Percentiles rank a stretch among this genome's conserved stretches.
phyloP scores from a whole-genome alignment of 345 rosid species.

The Lepidium aucheri region DNA sequence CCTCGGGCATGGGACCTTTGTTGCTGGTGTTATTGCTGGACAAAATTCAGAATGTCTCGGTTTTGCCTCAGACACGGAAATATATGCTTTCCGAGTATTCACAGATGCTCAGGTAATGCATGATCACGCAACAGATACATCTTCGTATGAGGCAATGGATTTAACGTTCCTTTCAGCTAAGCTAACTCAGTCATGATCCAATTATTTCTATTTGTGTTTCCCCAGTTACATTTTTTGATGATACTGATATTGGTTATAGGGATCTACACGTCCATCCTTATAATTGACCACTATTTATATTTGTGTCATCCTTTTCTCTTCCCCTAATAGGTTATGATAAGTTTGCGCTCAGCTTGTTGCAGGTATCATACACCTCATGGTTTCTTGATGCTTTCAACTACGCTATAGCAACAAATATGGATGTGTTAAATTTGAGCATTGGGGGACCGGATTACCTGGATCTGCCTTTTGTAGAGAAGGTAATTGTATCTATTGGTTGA shows the following conservation, averaged over 20 bases:
- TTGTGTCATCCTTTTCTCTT: constrained; percentile 2
- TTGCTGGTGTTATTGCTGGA: constrained; percentile 97
- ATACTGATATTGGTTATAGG: constrained; percentile 1
- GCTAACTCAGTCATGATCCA: neutral
- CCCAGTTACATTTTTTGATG: neutral
- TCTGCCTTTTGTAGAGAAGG: constrained; percentile 98
- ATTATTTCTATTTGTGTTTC: neutral
- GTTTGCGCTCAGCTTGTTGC: constrained; percentile 83
- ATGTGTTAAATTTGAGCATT: constrained; percentile 93
- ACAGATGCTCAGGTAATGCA: constrained; percentile 97
- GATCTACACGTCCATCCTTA: neutral
- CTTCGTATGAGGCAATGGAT: neutral
- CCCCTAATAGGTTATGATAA: constrained; percentile 51
- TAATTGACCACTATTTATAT: neutral
- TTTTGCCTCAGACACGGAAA: constrained; percentile 90
- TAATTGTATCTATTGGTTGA: constrained; percentile 19
- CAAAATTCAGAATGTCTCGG: constrained; percentile 84
- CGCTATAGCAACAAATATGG: constrained; percentile 89
- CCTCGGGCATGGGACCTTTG: constrained; percentile 99
- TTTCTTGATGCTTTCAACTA: constrained; percentile 97
- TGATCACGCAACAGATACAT: constrained; percentile 13
- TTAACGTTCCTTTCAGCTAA: neutral
- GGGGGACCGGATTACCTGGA: constrained; percentile 99
- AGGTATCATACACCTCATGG: constrained; percentile 99
- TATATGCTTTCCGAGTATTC: constrained; percentile 92